Percentiles rank a stretch among this genome's conserved stretches.
phyloP scores from a whole-genome alignment of 2,329 filamentous ascomycete species.

The Zasmidium angulare region DNA sequence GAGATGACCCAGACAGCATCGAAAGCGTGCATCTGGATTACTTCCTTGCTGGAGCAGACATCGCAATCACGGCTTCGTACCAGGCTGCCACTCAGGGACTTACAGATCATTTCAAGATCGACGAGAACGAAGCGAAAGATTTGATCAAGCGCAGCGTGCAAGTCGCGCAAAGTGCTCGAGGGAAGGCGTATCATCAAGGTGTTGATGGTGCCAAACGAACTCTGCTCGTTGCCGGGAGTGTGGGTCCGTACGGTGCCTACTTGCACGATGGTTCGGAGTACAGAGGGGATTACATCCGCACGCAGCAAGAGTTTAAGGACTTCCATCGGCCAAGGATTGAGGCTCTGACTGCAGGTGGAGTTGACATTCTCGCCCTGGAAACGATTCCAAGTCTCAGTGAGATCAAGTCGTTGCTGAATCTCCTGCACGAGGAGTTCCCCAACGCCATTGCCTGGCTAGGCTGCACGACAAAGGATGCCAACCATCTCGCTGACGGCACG shows the following conservation, averaged over 20 bases:
- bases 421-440: conserved; percentile 42
- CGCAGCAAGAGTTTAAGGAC: conserved; percentile 34
- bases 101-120: conserved; percentile 37
- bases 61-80: conserved; percentile 50
- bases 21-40: conserved; percentile 46
- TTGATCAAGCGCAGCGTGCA: conserved; percentile 43
- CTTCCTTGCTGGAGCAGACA: conserved; percentile 45
- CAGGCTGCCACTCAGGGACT: conserved; percentile 47
- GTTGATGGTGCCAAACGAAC: conserved; percentile 11
- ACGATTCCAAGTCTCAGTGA: conserved; percentile 46
- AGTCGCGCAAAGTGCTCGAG: conserved; percentile 41
- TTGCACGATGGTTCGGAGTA: conserved; percentile 50
- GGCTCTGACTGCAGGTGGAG: conserved; percentile 42
- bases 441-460: conserved; percentile 41
- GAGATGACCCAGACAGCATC: conserved; percentile 42
- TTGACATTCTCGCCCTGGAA: conserved; percentile 47
- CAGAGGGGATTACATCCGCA: conserved; percentile 41
- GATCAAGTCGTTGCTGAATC: conserved; percentile 39
- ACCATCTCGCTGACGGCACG: conserved; percentile 45
- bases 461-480: conserved; percentile 41
- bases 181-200: conserved; percentile 30
- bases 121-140: conserved; percentile 33
- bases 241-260: conserved; percentile 51
- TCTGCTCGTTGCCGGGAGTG: conserved; percentile 45
- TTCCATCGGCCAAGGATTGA: conserved; percentile 47